Evolutionary conservation across 176 grass and related monocot genomes (phyloP), one percentile per base, ranked within the genome.

Genomic region (Calamus simplicifolius): DNA sequence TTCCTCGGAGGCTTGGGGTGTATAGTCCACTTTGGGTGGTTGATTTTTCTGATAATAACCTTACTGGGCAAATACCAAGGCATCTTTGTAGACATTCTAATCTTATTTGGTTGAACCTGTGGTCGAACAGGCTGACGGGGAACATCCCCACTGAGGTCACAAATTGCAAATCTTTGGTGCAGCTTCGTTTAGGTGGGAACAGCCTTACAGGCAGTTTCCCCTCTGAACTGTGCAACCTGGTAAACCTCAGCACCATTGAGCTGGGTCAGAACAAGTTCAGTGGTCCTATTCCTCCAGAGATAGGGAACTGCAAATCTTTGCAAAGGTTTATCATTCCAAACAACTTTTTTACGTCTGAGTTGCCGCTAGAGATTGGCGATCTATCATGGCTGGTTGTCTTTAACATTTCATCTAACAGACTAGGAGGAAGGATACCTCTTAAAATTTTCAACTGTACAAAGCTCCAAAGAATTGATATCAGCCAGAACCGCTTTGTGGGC

Each of bases 381-480:
- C 56, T 98, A 38, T 89, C 79, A 48, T 81, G 71, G 74, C 79
- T 98, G 0, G 94, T 98, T 31, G 76, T 98, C 67, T 98, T 98
- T 59, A 98, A 98, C 64, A 92, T 93, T 59, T 98, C 94, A 57
- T 92, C 81, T 58, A 98, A 98, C 66, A 80, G 70, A 77, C 57
- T 98, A 15, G 67, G 65, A 68, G 88, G 94, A 78, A 86, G 52
- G 8, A 85, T 98, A 68, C 94, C 94, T 13, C 49, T 88, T 50
- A 76, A 77, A 67, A 83, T 98, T 69, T 98, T 98, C 73, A 76
- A 86, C 56, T 98, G 94, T 72, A 92, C 76, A 69, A 75, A 54
- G 18, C 81, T 98, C 68, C 94, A 98, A 57, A 75, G 94, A 31
- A 88, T 98, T 67, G 94, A 98, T 82, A 77, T 98, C 28, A 98